A percentile compares a stretch with the other conserved stretches of the same genome.
Conservation (phyloP, 257 asterid genomes). For the Ophiorrhiza pumila region DNA sequence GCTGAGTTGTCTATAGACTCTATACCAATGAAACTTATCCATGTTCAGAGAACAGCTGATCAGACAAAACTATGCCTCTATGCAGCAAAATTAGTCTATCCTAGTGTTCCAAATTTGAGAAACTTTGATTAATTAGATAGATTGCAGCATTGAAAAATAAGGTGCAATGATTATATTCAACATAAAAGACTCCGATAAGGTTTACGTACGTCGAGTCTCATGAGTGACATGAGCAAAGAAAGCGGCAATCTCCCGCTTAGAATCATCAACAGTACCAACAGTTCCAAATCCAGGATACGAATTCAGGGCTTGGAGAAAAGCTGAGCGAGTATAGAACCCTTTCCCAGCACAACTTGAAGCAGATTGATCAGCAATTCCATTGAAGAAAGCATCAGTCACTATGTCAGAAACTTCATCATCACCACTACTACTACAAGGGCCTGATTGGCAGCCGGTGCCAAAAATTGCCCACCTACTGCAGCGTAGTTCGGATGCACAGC, state of each 20-base stretch:
- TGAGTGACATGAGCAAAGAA: conserved; percentile 21
- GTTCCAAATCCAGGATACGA: conserved; percentile 9
- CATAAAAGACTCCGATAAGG: no score
- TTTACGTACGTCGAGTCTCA: conserved; percentile 16
- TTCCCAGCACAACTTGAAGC: conserved; percentile 10
- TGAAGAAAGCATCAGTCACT: conserved; percentile 12
- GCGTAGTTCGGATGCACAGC: conserved; percentile 22
- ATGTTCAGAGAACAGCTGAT: no score
- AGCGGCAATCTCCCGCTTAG: conserved; percentile 17
- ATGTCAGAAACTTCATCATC: not conserved
- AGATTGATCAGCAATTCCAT: conserved; percentile 6
- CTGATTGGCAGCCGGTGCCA: conserved; percentile 43
- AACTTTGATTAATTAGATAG: no score
- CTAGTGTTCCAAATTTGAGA: no score
- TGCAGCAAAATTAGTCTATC: no score
- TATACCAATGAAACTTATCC: no score
- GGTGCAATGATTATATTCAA: no score
- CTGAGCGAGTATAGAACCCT: conserved; percentile 8
- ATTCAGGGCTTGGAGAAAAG: not conserved
- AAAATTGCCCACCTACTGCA: conserved; percentile 46
- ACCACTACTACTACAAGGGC: conserved; percentile 25
- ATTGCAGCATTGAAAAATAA: no score
- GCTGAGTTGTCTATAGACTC: no score
- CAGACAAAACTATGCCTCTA: no score
- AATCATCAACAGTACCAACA: conserved; percentile 4